These are phyloP conservation scores for Bipolaris victoriae DNA, from an alignment of 2,329 filamentous ascomycete species.

Conservation along the genomic window DNA sequence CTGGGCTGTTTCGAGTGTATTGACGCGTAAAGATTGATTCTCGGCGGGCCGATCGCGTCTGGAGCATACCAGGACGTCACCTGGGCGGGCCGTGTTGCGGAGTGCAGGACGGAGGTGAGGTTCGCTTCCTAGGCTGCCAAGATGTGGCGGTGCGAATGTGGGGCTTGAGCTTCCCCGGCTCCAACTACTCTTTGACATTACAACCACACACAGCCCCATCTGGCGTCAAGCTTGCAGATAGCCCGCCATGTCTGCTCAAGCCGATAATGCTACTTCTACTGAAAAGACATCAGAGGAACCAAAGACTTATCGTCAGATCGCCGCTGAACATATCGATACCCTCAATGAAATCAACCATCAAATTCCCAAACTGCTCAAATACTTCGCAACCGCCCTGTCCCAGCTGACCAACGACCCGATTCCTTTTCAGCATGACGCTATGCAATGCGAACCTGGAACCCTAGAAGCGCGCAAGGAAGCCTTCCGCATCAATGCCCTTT, in stretches of 20 bases:
- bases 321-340: constrained; percentile 41
- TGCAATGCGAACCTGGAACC: constrained; percentile 34
- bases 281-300: constrained; percentile 14
- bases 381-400: constrained; percentile 81
- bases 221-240: constrained; percentile 1
- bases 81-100: constrained; percentile 25
- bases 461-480: constrained; percentile 53
- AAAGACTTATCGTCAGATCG: constrained; percentile 39
- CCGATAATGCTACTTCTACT: not conserved
- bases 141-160: constrained; percentile 15
- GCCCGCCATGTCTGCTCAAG: constrained; percentile 24
- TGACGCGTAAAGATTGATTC: constrained; percentile 5
- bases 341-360: constrained; percentile 39
- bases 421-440: constrained; percentile 50
- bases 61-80: constrained; percentile 8
- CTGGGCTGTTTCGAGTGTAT: not conserved
- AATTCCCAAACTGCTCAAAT: constrained; percentile 65
- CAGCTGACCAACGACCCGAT: constrained; percentile 58
- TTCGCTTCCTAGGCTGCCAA: constrained; percentile 28
- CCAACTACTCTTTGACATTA: not conserved
- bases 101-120: constrained; percentile 33
- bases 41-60: constrained; percentile 9
- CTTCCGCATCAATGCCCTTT: constrained; percentile 61
- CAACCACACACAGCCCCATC: not conserved
- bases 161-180: constrained; percentile 10